These are phyloP conservation scores for Pisolithus marmoratus DNA, from an alignment of 768 basidiomycete genomes.

Conservation along the genomic window DNA sequence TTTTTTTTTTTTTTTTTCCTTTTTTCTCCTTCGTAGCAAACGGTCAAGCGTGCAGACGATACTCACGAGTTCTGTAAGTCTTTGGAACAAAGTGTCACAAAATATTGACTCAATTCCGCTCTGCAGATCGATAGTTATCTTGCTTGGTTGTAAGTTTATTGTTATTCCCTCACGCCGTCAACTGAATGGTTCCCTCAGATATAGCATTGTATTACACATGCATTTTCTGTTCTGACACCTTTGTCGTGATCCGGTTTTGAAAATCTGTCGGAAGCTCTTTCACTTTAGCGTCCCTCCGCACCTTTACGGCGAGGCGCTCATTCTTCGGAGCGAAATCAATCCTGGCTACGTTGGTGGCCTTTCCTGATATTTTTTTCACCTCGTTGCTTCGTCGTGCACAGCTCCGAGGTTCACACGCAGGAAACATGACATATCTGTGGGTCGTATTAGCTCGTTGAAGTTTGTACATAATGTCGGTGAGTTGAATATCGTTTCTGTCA, in stretches of 20 bases:
- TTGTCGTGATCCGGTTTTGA: slow-evolving; percentile 6
- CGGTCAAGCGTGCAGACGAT: slow-evolving; percentile 93
- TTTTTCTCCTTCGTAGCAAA: slow-evolving; percentile 62
- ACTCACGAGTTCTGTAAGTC: slow-evolving; percentile 93
- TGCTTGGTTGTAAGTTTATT: slow-evolving; percentile 32
- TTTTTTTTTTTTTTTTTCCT: slow-evolving; percentile 25
- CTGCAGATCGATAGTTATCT: slow-evolving; percentile 35
- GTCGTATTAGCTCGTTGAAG: neutral
- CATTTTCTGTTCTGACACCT: slow-evolving; percentile 21
- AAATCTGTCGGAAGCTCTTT: slow-evolving; percentile 42
- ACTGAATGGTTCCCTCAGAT: slow-evolving; percentile 15
- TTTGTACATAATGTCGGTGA: slow-evolving; percentile 11
- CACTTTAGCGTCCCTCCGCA: slow-evolving; percentile 82
- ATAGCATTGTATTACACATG: slow-evolving; percentile 31
- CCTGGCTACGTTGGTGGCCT: slow-evolving; percentile 19
- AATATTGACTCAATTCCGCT: slow-evolving; percentile 5
- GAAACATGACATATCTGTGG: slow-evolving; percentile 28
- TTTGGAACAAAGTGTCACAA: neutral
- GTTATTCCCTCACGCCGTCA: slow-evolving; percentile 12
- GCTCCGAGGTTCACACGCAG: slow-evolving; percentile 48
- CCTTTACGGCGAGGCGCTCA: slow-evolving; percentile 68
- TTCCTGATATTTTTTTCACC: slow-evolving; percentile 38
- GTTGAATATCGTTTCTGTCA: neutral
- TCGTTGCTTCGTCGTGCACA: slow-evolving; percentile 28
- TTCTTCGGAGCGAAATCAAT: slow-evolving; percentile 75